These are phyloP conservation scores for Castanea crenata DNA, from an alignment of 306 rosid genomes.

Conservation along the genomic window DNA sequence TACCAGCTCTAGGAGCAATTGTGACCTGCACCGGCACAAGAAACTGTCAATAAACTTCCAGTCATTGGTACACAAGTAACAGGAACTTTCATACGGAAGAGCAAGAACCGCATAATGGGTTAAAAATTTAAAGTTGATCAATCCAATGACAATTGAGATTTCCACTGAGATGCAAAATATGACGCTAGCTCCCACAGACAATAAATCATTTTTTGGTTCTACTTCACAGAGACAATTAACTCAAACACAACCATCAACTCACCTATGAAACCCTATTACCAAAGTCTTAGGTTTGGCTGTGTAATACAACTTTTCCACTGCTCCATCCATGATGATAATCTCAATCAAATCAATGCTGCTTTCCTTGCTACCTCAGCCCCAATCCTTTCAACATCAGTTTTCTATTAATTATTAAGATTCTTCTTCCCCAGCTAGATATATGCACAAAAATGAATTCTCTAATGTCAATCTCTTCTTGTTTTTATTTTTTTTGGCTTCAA, in stretches of 20 bases:
- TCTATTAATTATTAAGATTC: neutral
- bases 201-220: neutral
- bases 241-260: neutral
- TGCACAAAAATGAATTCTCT: neutral
- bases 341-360: neutral
- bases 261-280: too few species aligned
- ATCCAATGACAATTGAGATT: neutral
- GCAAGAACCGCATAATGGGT: neutral
- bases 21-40: constrained; percentile 64
- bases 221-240: neutral
- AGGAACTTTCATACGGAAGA: neutral
- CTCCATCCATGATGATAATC: neutral
- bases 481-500: too few species aligned
- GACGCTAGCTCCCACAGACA: neutral
- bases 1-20: constrained; percentile 98
- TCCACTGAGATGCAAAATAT: neutral
- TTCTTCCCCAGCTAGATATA: neutral
- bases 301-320: neutral
- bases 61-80: neutral
- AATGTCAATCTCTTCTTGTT: too few species aligned
- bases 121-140: neutral
- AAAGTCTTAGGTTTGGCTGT: neutral
- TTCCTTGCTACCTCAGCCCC: neutral
- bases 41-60: constrained; percentile 11
- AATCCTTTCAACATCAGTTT: neutral